phyloP scores from a whole-genome alignment of 2,329 filamentous ascomycete species.

The Akanthomyces uredinophilus region DNA sequence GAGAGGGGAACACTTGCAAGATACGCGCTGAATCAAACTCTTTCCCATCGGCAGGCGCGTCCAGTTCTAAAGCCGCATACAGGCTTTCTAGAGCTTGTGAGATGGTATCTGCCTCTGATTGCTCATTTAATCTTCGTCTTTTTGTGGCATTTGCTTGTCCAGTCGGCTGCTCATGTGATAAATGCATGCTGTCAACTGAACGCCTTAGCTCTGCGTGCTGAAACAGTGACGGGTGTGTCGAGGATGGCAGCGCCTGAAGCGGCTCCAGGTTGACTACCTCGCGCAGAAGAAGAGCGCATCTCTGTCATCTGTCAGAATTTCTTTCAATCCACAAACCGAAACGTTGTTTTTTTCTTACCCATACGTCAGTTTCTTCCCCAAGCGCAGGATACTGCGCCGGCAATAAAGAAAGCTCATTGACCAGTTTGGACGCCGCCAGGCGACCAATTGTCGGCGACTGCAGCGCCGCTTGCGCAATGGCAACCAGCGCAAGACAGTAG shows the following conservation, averaged over 20 bases:
- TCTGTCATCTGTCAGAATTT: neutral
- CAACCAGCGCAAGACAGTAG: slow-evolving; percentile 35
- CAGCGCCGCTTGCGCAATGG: slow-evolving; percentile 33
- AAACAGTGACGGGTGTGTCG: slow-evolving; percentile 16
- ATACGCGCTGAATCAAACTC: neutral
- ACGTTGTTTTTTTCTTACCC: slow-evolving; percentile 30
- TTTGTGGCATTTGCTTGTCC: neutral
- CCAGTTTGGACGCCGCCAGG: slow-evolving; percentile 38
- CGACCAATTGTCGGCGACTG: slow-evolving; percentile 31
- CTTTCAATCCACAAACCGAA: neutral
- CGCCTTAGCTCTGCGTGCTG: slow-evolving; percentile 24
- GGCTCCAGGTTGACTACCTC: slow-evolving; percentile 1
- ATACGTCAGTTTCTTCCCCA: slow-evolving; percentile 35
- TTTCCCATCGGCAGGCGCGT: neutral
- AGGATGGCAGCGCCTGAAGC: neutral
- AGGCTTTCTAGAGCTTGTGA: neutral
- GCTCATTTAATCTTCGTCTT: neutral
- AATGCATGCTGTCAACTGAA: slow-evolving; percentile 24
- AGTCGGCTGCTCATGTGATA: slow-evolving; percentile 21
- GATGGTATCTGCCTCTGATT: neutral
- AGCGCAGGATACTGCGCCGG: slow-evolving; percentile 27
- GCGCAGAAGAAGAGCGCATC: slow-evolving; percentile 10
- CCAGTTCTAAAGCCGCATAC: neutral
- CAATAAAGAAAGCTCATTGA: slow-evolving; percentile 36
- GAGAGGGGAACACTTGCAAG: neutral